Evolutionary conservation across 495 filamentous ascomycete species (phyloP).

Genomic region (Choiromyces venosus): DNA sequence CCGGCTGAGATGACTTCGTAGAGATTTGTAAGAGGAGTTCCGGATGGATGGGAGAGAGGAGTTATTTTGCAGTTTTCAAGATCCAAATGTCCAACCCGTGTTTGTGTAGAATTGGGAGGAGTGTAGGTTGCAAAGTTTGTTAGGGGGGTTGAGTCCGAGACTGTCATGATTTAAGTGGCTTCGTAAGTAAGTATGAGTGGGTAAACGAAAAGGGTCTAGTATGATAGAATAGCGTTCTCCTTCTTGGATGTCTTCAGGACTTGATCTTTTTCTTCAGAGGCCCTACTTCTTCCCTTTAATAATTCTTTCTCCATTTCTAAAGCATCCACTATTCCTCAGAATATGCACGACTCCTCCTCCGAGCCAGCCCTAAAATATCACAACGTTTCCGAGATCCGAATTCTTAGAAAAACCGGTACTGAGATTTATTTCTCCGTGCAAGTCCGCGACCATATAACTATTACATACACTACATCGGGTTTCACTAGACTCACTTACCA

Average conservation of each 20-base stretch:
- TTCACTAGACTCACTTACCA: neutral
- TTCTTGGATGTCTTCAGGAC: neutral
- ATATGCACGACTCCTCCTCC: neutral
- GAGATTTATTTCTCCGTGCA: neutral
- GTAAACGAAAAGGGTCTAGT: neutral
- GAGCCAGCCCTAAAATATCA: neutral
- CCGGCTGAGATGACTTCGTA: slow-evolving; percentile 49
- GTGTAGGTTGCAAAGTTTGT: slow-evolving; percentile 45
- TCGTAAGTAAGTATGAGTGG: neutral
- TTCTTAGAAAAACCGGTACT: neutral
- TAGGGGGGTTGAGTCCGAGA: slow-evolving; percentile 2
- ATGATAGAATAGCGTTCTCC: neutral
- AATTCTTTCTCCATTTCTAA: neutral
- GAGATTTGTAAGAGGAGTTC: slow-evolving; percentile 48
- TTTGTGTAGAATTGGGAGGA: slow-evolving; percentile 31
- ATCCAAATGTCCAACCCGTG: slow-evolving; percentile 50
- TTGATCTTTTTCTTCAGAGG: neutral
- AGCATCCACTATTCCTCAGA: neutral
- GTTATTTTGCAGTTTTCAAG: slow-evolving; percentile 44
- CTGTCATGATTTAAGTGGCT: neutral
- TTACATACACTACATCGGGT: neutral
- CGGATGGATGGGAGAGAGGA: slow-evolving; percentile 49
- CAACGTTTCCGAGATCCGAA: neutral
- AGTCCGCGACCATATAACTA: neutral
- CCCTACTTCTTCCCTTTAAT: neutral